Conservation (phyloP, 495 filamentous ascomycete species). For the Trichoderma erinaceum region DNA sequence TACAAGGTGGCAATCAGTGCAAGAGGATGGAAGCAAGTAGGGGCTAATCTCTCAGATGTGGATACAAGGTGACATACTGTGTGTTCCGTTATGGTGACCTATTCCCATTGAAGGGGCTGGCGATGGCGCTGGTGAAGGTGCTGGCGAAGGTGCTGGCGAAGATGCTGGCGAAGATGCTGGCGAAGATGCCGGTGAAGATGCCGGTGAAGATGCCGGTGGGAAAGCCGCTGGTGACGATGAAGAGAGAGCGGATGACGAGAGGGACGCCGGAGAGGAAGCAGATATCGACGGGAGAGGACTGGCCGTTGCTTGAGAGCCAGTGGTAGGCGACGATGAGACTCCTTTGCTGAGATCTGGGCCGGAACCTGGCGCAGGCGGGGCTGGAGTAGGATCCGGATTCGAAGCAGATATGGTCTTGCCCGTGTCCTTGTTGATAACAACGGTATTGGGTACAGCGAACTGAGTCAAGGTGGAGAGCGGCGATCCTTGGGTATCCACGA, state of each 20-base stretch:
- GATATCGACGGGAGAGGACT: not conserved
- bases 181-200: no score
- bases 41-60: not conserved
- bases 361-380: not conserved
- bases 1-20: not conserved
- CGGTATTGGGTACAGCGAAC: conserved; percentile 16
- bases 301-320: not conserved
- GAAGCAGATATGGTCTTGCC: conserved; percentile 13
- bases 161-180: no score
- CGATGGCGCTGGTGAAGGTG: not conserved
- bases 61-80: not conserved
- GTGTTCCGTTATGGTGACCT: conserved; percentile 4
- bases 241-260: not conserved
- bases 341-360: not conserved
- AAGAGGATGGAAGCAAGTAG: not conserved
- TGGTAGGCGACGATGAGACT: not conserved
- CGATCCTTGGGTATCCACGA: conserved; percentile 42
- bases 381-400: conserved; percentile 5
- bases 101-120: not conserved
- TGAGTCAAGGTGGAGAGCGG: conserved; percentile 34
- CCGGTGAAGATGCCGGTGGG: not conserved
- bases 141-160: no score
- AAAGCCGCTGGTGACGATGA: not conserved
- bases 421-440: conserved; percentile 12
- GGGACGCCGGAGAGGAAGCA: not conserved